Evolutionary conservation across 2,329 filamentous ascomycete genomes (phyloP).

Genomic region (Samsoniella hepiali): DNA sequence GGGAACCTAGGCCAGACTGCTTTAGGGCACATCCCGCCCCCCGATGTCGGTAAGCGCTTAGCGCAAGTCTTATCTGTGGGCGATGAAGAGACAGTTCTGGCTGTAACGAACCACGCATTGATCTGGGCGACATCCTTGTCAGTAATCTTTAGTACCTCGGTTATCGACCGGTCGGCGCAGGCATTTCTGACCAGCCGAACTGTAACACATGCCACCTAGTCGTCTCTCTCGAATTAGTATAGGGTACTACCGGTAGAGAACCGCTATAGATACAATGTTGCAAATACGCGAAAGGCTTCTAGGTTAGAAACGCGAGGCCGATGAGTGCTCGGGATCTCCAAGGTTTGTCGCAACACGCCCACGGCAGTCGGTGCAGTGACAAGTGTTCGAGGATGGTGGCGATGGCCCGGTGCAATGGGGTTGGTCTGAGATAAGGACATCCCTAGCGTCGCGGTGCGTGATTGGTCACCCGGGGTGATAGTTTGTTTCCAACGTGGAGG

Average conservation of each 20-base stretch:
- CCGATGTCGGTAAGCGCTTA: conserved; percentile 14
- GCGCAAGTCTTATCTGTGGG: conserved; percentile 12
- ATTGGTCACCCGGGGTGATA: conserved; percentile 10
- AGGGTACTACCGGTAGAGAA: too few species aligned
- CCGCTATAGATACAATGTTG: not conserved
- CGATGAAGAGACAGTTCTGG: not conserved
- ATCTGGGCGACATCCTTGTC: conserved; percentile 10
- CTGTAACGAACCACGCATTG: not conserved
- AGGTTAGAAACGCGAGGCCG: too few species aligned
- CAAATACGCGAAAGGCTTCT: too few species aligned
- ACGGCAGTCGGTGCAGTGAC: not conserved
- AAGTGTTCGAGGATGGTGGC: conserved; percentile 12
- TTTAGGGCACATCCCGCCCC: not conserved
- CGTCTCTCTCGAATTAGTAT: too few species aligned
- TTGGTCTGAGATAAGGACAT: conserved; percentile 17
- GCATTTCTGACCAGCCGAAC: not conserved
- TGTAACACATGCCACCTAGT: not conserved
- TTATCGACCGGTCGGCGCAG: not conserved
- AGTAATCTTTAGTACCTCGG: conserved; percentile 7
- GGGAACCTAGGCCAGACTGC: not conserved
- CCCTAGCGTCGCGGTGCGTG: not conserved
- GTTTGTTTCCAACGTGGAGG: not conserved
- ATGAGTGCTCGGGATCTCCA: not conserved
- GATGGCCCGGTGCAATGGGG: conserved; percentile 18
- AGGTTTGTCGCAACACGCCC: not conserved